These are phyloP conservation scores for Mycena filopes DNA, from an alignment of 768 basidiomycete genomes.

Conservation along the genomic window DNA sequence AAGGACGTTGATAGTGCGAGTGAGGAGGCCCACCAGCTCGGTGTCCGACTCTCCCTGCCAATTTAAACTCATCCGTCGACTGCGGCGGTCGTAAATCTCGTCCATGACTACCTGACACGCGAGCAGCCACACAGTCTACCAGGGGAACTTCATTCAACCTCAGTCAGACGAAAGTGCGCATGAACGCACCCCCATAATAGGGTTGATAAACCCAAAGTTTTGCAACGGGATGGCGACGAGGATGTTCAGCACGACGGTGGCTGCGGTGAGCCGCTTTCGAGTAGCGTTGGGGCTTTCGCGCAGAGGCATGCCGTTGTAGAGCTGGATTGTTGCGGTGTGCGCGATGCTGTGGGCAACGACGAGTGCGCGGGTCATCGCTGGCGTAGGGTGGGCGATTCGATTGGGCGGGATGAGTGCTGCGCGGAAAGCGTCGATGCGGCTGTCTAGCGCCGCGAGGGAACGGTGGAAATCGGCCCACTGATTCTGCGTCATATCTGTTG, in stretches of 20 bases:
- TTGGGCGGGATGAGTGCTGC: background rate
- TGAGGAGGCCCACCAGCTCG: background rate
- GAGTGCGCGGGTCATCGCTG: slow-evolving; percentile 11
- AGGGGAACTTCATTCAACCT: background rate
- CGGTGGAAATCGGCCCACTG: background rate
- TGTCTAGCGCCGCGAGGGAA: background rate
- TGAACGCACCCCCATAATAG: slow-evolving; percentile 43
- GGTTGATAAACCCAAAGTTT: slow-evolving; percentile 37
- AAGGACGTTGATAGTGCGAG: background rate
- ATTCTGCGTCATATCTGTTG: background rate
- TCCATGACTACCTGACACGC: slow-evolving; percentile 20
- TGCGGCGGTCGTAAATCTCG: slow-evolving; percentile 4
- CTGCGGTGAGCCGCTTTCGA: slow-evolving; percentile 33
- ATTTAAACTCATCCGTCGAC: background rate
- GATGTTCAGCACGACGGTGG: slow-evolving; percentile 28
- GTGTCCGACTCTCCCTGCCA: background rate
- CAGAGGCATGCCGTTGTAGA: slow-evolving; percentile 42
- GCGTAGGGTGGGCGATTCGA: background rate
- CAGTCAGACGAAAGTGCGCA: background rate
- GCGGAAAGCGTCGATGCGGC: slow-evolving; percentile 9
- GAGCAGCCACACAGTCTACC: slow-evolving; percentile 15
- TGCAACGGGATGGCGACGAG: slow-evolving; percentile 23
- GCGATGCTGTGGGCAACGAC: slow-evolving; percentile 38
- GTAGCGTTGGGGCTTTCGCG: slow-evolving; percentile 33
- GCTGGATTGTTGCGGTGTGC: slow-evolving; percentile 47